Percentiles rank a stretch among this genome's conserved stretches.
phyloP scores from a whole-genome alignment of 2,329 filamentous ascomycete species.

The Emmonsiellopsis sp. region DNA sequence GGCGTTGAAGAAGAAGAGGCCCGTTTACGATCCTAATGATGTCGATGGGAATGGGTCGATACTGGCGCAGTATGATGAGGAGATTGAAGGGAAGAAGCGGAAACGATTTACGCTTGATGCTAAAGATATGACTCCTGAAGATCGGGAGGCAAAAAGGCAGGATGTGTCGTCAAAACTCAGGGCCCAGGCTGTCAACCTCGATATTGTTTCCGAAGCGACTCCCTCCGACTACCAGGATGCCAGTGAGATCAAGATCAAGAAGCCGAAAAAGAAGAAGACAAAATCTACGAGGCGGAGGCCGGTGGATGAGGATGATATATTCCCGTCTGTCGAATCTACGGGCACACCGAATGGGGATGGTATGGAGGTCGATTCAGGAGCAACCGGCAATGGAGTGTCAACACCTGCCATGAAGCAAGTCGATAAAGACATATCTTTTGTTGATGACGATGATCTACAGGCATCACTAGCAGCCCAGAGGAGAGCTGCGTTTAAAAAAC shows the following conservation, averaged over 20 bases:
- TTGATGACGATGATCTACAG: conserved; percentile 90
- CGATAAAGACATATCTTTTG: conserved; percentile 58
- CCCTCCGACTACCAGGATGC: conserved; percentile 81
- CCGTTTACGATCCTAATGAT: conserved; percentile 77
- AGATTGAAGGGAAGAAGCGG: conserved; percentile 80
- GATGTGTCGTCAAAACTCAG: conserved; percentile 52
- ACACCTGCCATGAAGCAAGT: conserved; percentile 46
- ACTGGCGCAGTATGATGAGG: conserved; percentile 88
- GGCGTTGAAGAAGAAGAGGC: conserved; percentile 81
- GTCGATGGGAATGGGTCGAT: conserved; percentile 54
- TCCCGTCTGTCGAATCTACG: conserved; percentile 27
- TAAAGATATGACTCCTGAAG: conserved; percentile 58
- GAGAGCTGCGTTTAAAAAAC: conserved; percentile 76
- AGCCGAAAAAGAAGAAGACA: conserved; percentile 77
- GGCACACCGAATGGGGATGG: conserved; percentile 34
- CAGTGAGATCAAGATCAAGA: conserved; percentile 84
- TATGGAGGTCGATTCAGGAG: conserved; percentile 70
- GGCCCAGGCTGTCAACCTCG: conserved; percentile 64
- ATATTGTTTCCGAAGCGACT: conserved; percentile 52
- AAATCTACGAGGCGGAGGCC: conserved; percentile 64
- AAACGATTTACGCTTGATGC: conserved; percentile 83
- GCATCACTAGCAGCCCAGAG: conserved; percentile 75
- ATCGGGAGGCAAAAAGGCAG: conserved; percentile 46
- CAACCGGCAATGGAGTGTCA: conserved; percentile 24
- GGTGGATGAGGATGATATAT: conserved; percentile 51